Evolutionary conservation across 345 rosid species (phyloP).

Genomic region (Eucalyptus dawsonii): DNA sequence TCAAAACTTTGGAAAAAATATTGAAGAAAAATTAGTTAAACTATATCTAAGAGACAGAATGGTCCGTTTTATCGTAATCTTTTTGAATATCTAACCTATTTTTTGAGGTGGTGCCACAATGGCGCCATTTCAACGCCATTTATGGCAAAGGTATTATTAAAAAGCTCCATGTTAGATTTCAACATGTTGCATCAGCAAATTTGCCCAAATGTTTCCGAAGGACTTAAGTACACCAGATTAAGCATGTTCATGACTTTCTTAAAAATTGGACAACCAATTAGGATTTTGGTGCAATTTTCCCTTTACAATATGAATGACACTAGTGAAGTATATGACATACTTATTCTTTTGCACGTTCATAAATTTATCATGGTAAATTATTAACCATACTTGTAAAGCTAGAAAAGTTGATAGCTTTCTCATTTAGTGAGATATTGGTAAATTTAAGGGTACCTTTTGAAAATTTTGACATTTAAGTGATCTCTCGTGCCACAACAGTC

Average conservation of each 20-base stretch:
- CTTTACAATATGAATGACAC: neutral
- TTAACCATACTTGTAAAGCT: neutral
- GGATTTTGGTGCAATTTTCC: neutral
- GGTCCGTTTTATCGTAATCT: neutral
- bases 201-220: neutral
- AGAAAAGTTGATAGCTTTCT: neutral
- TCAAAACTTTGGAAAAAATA: neutral
- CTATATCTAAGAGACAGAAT: neutral
- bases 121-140: neutral
- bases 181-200: neutral
- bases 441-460: neutral
- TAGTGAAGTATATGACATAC: neutral
- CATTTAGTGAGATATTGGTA: neutral
- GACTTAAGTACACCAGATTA: neutral
- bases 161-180: neutral
- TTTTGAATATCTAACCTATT: neutral
- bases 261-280: neutral
- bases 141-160: neutral
- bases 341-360: neutral
- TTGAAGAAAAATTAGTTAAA: neutral
- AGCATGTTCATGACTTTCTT: neutral
- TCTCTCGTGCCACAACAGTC: rapidly evolving
- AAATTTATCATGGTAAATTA: neutral
- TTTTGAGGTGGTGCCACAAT: neutral
- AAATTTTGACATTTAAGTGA: too few relatives aligned